These are phyloP conservation scores for Candolleomyces efflorescens DNA, from an alignment of 768 basidiomycete species.

Conservation along the genomic window DNA sequence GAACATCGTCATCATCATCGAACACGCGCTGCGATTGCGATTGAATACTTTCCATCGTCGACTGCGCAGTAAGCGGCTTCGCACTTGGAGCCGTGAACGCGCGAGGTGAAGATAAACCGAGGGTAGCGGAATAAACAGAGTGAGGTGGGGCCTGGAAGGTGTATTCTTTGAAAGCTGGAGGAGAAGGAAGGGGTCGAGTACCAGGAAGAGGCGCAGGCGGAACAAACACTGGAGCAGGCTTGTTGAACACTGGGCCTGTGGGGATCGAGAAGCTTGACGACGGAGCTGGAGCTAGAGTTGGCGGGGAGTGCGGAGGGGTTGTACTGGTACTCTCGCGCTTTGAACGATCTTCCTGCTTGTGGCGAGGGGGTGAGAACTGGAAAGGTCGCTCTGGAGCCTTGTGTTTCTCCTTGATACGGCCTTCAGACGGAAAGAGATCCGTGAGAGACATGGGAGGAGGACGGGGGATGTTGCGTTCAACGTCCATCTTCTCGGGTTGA, in stretches of 20 bases:
- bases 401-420: slow-evolving; percentile 29
- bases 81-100: slow-evolving; percentile 23
- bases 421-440: slow-evolving; percentile 48
- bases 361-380: slow-evolving; percentile 15
- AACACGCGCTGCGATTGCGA: slow-evolving; percentile 45
- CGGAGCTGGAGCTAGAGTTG: slow-evolving; percentile 28
- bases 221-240: slow-evolving; percentile 47
- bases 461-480: slow-evolving; percentile 5
- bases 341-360: neutral
- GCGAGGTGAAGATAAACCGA: slow-evolving; percentile 30
- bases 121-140: slow-evolving; percentile 35
- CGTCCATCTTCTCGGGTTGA: slow-evolving; percentile 1
- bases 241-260: slow-evolving; percentile 55
- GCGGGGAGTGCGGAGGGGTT: slow-evolving; percentile 58
- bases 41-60: slow-evolving; percentile 45
- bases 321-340: slow-evolving; percentile 42
- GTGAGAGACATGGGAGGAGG: slow-evolving; percentile 51
- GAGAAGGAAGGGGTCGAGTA: slow-evolving; percentile 15
- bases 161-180: slow-evolving; percentile 17
- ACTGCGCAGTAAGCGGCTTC: slow-evolving; percentile 43
- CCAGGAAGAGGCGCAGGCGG: slow-evolving; percentile 32
- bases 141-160: slow-evolving; percentile 20
- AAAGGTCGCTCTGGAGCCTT: slow-evolving; percentile 24
- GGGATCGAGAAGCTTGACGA: slow-evolving; percentile 28
- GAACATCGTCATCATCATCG: slow-evolving; percentile 38